Percentiles rank a stretch among this genome's conserved stretches.
phyloP scores from a whole-genome alignment of 257 asterid species.

The Scutellaria galericulata region DNA sequence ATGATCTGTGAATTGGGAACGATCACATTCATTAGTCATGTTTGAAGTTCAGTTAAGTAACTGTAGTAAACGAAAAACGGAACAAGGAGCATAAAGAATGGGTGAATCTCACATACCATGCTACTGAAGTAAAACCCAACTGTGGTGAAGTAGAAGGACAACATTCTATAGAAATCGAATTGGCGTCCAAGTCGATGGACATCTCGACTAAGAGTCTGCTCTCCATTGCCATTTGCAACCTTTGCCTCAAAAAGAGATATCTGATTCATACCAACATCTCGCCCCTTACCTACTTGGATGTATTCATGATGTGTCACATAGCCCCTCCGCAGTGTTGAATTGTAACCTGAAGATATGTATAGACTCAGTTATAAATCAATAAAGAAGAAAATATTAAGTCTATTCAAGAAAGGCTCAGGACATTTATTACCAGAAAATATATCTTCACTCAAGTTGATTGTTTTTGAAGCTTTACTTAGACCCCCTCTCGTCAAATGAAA shows the following conservation, averaged over 20 bases:
- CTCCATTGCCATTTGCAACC: conserved; percentile 41
- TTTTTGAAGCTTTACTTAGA: conserved; percentile 37
- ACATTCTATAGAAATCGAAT: conserved; percentile 38
- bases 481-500: conserved; percentile 43
- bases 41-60: no score
- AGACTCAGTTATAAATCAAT: neutral
- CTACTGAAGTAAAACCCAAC: conserved; percentile 41
- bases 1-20: neutral
- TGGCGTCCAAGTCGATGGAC: conserved; percentile 40
- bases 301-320: conserved; percentile 39
- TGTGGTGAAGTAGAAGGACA: conserved; percentile 43
- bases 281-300: conserved; percentile 39
- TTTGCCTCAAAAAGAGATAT: conserved; percentile 40
- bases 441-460: conserved; percentile 41
- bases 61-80: neutral
- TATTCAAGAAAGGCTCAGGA: neutral
- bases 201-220: conserved; percentile 41
- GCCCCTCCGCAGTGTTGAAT: conserved; percentile 37
- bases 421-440: conserved; percentile 36
- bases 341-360: conserved; percentile 30
- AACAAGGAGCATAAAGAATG: neutral
- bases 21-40: no score
- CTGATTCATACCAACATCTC: conserved; percentile 42
- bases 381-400: neutral
- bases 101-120: conserved; percentile 30